phyloP scores from a whole-genome alignment of 1,284 basidiomycete genomes.

The Marasmius sp. region DNA sequence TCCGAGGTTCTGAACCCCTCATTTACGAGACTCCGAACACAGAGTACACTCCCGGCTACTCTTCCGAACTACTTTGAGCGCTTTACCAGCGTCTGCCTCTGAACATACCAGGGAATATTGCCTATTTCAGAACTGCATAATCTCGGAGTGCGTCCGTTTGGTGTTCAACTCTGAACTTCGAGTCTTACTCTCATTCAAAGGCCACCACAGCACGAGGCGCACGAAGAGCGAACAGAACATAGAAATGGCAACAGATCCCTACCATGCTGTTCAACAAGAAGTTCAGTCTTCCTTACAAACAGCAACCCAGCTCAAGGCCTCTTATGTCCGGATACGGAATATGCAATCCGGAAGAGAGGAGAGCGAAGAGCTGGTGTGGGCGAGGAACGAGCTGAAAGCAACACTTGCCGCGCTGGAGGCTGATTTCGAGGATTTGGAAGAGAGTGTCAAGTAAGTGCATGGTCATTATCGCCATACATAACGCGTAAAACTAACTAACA shows the following conservation, averaged over 20 bases:
- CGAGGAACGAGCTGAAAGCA: slow-evolving; percentile 61
- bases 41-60: too few species aligned
- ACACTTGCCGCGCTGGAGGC: slow-evolving; percentile 77
- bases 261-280: slow-evolving; percentile 78
- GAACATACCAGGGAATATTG: too few species aligned
- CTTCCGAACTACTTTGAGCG: too few species aligned
- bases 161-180: too few species aligned
- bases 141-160: too few species aligned
- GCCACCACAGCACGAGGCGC: too few species aligned
- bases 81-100: too few species aligned
- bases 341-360: slow-evolving; percentile 32
- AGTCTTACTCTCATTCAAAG: too few species aligned
- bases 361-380: slow-evolving; percentile 16
- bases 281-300: slow-evolving; percentile 71
- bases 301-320: slow-evolving; percentile 69
- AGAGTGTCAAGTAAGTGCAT: slow-evolving; percentile 72
- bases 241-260: slow-evolving; percentile 74
- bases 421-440: slow-evolving; percentile 86
- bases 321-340: slow-evolving; percentile 73
- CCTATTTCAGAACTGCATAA: too few species aligned
- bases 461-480: background rate
- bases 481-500: background rate
- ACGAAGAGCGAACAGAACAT: too few species aligned
- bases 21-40: too few species aligned
- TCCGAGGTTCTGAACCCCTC: too few species aligned